Base-by-base conservation (phyloP, 208 protist genomes). In the Trypanosoma scelopori region DNA sequence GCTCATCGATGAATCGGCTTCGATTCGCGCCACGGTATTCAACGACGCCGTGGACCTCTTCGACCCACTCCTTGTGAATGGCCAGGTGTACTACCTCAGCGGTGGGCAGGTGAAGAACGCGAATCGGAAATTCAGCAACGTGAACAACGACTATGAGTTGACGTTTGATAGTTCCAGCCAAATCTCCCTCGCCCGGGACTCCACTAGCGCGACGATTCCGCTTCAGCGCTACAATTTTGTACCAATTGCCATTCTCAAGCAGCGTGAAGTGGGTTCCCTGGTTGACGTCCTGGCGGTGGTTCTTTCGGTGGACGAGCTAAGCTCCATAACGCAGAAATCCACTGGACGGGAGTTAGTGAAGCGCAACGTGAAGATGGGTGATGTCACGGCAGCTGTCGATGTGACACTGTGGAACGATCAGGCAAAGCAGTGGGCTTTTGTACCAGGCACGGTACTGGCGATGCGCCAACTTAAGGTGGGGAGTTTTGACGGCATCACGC, bases 71-170 rank as follows among this genome's bases (percentile, higher is more conserved):
- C 55, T 97, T 39, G 85, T 87, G 25, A 89, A 93, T 55, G 89
- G 87, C 18, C 79, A 95, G 69, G 89, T 97, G 48, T 96, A 93
- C 76, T 94, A 91, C 81, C 93, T 97, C 72, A 89, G 83, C 51
- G 85, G 90, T n/a, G 90, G 85, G 20, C 85, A 93, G 71, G 88
- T 97, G 23, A 97, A 96, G 78, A 95, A 91, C 73, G 93, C 93
- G 20, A 94, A 96, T 66, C 84, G 85, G 15, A 79, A 81, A 47
- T 97, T 95, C 62, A 95, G 87, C 67, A 95, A 94, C 64, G 89
- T 97, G 23, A 94, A 93, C 76, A 94, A 95, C 67, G 91, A 97
- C 71, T 97, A 97, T 73, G 93, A 97, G 78, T 74, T 97, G 25
- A 91, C 87, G 11, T 93, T 97, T 65, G 91, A 97, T 69, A 76